phyloP scores from a whole-genome alignment of 148 eudicot species.

The Camellia granthamiana region DNA sequence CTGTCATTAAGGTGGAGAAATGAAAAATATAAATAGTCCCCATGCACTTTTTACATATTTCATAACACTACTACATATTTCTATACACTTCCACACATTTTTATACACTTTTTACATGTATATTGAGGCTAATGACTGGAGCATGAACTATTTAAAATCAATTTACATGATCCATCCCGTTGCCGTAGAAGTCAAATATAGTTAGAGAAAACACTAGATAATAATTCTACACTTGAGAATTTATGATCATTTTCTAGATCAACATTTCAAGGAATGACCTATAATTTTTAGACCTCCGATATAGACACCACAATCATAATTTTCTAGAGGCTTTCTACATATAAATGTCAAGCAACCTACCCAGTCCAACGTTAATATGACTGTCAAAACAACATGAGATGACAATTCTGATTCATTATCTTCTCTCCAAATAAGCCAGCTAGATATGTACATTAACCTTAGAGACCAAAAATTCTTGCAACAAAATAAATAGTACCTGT shows the following conservation, averaged over 20 bases:
- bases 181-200: too few species aligned
- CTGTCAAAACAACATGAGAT: not conserved
- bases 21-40: not conserved
- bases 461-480: not conserved
- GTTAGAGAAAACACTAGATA: not conserved
- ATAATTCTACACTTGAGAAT: not conserved
- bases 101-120: too few species aligned
- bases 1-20: not conserved
- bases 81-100: not conserved
- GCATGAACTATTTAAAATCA: not conserved
- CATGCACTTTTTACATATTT: not conserved
- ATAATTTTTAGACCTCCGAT: not conserved
- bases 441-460: not conserved
- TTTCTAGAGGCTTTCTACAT: constrained; percentile 9
- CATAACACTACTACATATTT: not conserved
- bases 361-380: not conserved
- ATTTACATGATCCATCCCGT: not conserved
- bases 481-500: constrained; percentile 42
- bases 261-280: not conserved
- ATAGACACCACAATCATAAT: not conserved
- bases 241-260: not conserved
- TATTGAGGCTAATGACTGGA: too few species aligned
- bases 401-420: not conserved
- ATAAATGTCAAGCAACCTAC: constrained; percentile 3
- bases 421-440: constrained; percentile 4